Base-by-base conservation (phyloP, 2,329 filamentous ascomycete genomes). In the Chaetothyriales sp. region DNA sequence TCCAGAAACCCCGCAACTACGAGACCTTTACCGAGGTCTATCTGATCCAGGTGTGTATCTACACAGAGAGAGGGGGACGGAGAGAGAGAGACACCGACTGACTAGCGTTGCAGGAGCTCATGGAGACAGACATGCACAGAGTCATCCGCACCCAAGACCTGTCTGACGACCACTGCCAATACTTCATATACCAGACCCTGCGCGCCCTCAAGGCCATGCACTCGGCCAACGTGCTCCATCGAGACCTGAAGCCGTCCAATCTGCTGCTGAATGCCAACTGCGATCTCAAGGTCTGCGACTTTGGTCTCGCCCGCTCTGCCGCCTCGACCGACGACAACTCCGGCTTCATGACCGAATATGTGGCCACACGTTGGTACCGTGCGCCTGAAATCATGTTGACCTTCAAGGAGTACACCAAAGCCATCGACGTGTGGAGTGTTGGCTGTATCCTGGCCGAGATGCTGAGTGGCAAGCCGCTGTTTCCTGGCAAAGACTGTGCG, bases 301-400 rank as follows among this genome's bases (percentile, higher is more conserved):
- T 98, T 64, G 92, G 92, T 65, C 80, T 98, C 51, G 92, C 92
- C 47, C 83, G 89, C 64, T 96, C 90, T 8, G 92, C 92, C 10
- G 92, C 92, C 7, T 95, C 90, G 8, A 93, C 93, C 60, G 92
- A 98, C 65, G 92, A 98, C 69, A 98, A 98, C 72, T 95, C 90
- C n/a, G 92, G 92, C 19, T 98, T 98, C 79, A 98, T 98, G 92
- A 98, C 92, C 15, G 92, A 98, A 93, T 98, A 98, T 67, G 92
- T 98, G 51, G 92, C 92, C 48, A 98, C 92, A 46, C 83, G 92
- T 63, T 98, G 92, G 92, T 98, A 98, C 71, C 88, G 92, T 69
- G 92, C 92, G 5, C 92, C 92, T 2, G 92, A 98, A 68, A 98
- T 98, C 68, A 98, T 98, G 92, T 83, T 98, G 73, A 98, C 92